These are phyloP conservation scores for Eutypella sp. DNA, from an alignment of 2,329 filamentous ascomycete species.

Conservation along the genomic window DNA sequence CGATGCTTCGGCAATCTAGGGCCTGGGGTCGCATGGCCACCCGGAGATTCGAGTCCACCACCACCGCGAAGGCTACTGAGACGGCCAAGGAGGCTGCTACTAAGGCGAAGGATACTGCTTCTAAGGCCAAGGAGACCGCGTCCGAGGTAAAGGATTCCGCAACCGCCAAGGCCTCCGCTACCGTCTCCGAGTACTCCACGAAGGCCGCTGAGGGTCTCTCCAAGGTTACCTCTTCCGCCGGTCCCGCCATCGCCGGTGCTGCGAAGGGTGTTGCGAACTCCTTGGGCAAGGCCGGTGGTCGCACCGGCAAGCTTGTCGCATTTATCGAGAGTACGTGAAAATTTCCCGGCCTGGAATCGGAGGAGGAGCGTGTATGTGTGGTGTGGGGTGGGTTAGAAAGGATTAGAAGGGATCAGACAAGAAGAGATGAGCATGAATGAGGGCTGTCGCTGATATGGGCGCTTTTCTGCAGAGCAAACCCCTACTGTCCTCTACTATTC, in stretches of 20 bases:
- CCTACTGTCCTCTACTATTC: slow-evolving; percentile 89
- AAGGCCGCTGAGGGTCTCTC: slow-evolving; percentile 82
- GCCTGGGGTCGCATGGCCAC: slow-evolving; percentile 39
- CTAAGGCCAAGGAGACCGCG: not conserved
- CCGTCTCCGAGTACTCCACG: slow-evolving; percentile 41
- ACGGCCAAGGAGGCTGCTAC: not conserved
- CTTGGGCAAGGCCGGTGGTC: slow-evolving; percentile 73
- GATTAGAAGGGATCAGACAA: too few species aligned
- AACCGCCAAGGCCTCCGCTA: slow-evolving; percentile 18
- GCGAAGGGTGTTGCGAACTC: slow-evolving; percentile 62
- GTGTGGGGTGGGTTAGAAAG: not conserved
- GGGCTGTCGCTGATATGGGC: slow-evolving; percentile 14
- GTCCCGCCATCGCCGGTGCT: slow-evolving; percentile 69
- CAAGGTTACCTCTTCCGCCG: slow-evolving; percentile 74
- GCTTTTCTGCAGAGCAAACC: slow-evolving; percentile 60
- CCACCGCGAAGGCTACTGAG: slow-evolving; percentile 43
- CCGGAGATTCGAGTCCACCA: slow-evolving; percentile 58
- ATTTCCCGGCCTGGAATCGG: not conserved
- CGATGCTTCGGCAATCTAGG: slow-evolving; percentile 29
- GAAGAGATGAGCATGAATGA: too few species aligned
- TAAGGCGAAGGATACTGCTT: not conserved
- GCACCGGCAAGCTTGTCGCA: slow-evolving; percentile 71
- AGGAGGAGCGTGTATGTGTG: too few species aligned
- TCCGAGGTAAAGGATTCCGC: not conserved
- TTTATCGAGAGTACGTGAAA: slow-evolving; percentile 77